Percentiles rank a stretch among this genome's conserved stretches.
phyloP scores from a whole-genome alignment of 2,329 filamentous ascomycete genomes.

The Trichoderma aggressivum region DNA sequence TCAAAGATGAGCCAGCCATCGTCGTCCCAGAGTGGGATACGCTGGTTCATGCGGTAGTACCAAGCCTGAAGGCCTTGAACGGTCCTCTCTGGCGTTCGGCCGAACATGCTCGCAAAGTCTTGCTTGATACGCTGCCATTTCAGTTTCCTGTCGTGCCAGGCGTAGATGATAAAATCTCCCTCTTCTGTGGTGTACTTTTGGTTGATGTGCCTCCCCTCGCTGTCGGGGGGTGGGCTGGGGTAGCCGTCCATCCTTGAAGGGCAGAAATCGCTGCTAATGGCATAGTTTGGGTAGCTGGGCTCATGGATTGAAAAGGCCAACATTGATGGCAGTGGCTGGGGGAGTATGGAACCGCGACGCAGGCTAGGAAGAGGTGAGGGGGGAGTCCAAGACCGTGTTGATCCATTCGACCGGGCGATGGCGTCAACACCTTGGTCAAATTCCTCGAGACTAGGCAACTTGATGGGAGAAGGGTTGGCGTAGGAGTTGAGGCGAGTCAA shows the following conservation, averaged over 20 bases:
- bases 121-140: slow-evolving; percentile 42
- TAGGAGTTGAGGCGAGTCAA: slow-evolving; percentile 21
- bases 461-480: slow-evolving; percentile 22
- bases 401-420: slow-evolving; percentile 32
- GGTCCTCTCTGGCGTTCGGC: slow-evolving; percentile 36
- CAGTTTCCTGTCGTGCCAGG: slow-evolving; percentile 43
- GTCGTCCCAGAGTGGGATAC: slow-evolving; percentile 39
- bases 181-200: slow-evolving; percentile 44
- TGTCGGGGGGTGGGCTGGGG: slow-evolving; percentile 36
- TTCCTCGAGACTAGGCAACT: slow-evolving; percentile 37
- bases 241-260: slow-evolving; percentile 29
- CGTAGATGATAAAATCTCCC: slow-evolving; percentile 44
- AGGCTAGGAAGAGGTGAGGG: slow-evolving; percentile 30
- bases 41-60: slow-evolving; percentile 44
- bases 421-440: slow-evolving; percentile 40
- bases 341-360: slow-evolving; percentile 23
- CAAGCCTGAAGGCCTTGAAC: slow-evolving; percentile 42
- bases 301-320: slow-evolving; percentile 23
- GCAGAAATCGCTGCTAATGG: slow-evolving; percentile 24
- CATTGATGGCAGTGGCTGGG: slow-evolving; percentile 26
- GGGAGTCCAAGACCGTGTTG: slow-evolving; percentile 27
- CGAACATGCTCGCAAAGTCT: slow-evolving; percentile 39
- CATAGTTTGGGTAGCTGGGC: slow-evolving; percentile 24
- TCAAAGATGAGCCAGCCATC: slow-evolving; percentile 42
- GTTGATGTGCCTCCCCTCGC: slow-evolving; percentile 40